These are phyloP conservation scores for Chlorociboria aeruginascens DNA, from an alignment of 495 filamentous ascomycete genomes.

Conservation along the genomic window DNA sequence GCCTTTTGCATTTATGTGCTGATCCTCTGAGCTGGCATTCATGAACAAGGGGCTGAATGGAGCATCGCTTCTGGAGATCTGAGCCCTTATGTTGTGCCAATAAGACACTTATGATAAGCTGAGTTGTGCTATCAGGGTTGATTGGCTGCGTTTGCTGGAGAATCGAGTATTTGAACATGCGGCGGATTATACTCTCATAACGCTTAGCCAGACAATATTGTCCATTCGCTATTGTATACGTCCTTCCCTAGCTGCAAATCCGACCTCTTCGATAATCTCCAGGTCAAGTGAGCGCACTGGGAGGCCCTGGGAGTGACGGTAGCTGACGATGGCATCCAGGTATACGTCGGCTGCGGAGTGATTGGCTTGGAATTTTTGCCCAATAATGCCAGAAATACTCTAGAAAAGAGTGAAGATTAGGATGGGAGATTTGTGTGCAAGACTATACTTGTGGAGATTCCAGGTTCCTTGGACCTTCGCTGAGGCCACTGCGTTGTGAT, in stretches of 20 bases:
- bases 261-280: conserved; percentile 27
- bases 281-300: conserved; percentile 40
- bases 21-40: no score
- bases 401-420: conserved; percentile 53
- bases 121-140: background rate
- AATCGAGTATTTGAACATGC: background rate
- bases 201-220: background rate
- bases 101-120: background rate
- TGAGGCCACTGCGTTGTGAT: conserved; percentile 20
- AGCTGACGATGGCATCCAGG: conserved; percentile 38
- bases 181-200: background rate
- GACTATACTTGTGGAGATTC: conserved; percentile 26
- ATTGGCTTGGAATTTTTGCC: conserved; percentile 44
- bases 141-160: background rate
- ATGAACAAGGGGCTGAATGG: background rate
- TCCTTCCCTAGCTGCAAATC: conserved; percentile 10
- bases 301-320: conserved; percentile 30
- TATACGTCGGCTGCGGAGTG: conserved; percentile 55
- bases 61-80: background rate
- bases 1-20: no score
- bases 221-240: background rate
- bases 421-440: conserved; percentile 26
- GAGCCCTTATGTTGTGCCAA: background rate
- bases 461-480: conserved; percentile 29
- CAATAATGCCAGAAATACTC: conserved; percentile 45